Conservation (phyloP, 495 filamentous ascomycete species). For the Penicillium cinerascens region DNA sequence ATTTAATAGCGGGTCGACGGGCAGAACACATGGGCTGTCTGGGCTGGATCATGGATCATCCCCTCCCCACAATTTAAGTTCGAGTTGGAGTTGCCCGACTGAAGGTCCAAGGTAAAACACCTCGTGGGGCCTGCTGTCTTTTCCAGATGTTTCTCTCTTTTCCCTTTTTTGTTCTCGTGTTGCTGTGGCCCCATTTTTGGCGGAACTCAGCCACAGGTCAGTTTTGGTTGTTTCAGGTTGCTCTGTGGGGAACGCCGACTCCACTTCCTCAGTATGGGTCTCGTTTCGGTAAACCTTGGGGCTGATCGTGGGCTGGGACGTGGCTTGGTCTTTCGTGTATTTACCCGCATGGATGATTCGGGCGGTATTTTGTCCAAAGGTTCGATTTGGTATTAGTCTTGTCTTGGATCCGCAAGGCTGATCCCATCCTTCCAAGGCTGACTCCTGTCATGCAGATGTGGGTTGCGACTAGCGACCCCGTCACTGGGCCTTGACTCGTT, state of each 20-base stretch:
- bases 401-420: neutral
- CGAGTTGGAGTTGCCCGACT: neutral
- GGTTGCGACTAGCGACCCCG: neutral
- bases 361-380: too few relatives aligned
- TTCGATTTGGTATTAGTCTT: too few relatives aligned
- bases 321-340: neutral
- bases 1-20: too few relatives aligned
- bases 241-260: conserved; percentile 19
- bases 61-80: neutral
- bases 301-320: conserved; percentile 1
- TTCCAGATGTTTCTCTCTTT: conserved; percentile 7
- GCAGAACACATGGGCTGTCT: neutral
- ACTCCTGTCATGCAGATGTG: neutral
- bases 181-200: conserved; percentile 11
- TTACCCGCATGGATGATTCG: too few relatives aligned
- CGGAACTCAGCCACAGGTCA: conserved; percentile 24
- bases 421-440: too few relatives aligned
- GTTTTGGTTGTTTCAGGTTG: conserved; percentile 28
- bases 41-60: neutral
- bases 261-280: conserved; percentile 17
- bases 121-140: conserved; percentile 1
- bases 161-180: neutral
- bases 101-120: neutral
- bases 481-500: neutral
- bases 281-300: conserved; percentile 3